These are phyloP conservation scores for Nemania sp. DNA, from an alignment of 2,329 filamentous ascomycete species.

Conservation along the genomic window DNA sequence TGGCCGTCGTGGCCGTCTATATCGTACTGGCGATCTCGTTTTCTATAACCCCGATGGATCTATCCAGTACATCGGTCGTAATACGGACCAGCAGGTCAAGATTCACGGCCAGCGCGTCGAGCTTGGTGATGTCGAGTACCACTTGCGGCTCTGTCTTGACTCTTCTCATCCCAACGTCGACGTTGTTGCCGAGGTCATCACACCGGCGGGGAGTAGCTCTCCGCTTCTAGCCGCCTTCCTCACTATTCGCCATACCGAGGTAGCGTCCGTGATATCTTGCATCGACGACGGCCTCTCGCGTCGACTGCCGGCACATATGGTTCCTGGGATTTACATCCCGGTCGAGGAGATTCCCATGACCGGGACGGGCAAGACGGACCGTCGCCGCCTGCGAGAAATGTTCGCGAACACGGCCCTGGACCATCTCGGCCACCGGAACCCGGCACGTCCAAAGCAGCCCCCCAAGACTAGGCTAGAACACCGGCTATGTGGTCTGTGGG, in stretches of 20 bases:
- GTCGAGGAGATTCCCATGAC: conserved; percentile 4
- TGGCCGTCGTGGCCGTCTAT: conserved; percentile 5
- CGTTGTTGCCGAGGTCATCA: conserved; percentile 3
- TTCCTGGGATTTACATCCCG: conserved; percentile 6
- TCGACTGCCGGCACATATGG: conserved; percentile 3
- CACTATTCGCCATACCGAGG: neutral
- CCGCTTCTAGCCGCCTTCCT: conserved; percentile 6
- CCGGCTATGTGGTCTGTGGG: neutral
- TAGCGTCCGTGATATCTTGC: neutral
- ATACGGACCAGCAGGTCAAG: conserved; percentile 4
- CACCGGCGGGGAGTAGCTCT: neutral
- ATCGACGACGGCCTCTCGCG: neutral
- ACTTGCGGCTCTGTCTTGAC: neutral
- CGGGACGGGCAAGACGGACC: conserved; percentile 9
- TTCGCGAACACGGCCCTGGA: neutral
- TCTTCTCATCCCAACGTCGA: neutral
- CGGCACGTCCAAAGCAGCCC: neutral
- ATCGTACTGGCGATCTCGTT: conserved; percentile 5
- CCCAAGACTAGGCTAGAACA: neutral
- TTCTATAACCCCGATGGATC: neutral
- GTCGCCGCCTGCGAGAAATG: neutral
- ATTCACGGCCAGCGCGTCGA: conserved; percentile 5
- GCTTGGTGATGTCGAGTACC: conserved; percentile 3
- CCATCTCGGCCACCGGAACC: neutral
- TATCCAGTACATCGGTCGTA: neutral